Conservation (phyloP, 352 stramenopile species). For the Globisporangium alternatum region DNA sequence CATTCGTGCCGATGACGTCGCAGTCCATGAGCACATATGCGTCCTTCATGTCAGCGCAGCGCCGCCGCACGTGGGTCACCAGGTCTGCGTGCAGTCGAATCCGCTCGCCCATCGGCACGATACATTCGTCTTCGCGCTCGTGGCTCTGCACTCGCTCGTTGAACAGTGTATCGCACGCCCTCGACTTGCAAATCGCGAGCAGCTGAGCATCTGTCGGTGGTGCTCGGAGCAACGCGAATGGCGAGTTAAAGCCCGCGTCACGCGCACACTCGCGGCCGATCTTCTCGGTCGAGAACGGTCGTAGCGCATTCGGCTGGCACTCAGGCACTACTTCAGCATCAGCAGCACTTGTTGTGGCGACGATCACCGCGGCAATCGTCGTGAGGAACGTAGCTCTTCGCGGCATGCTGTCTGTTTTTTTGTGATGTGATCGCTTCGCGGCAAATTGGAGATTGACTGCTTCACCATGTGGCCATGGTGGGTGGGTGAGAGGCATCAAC, state of each 20-base stretch:
- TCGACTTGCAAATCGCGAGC: conserved; percentile 16
- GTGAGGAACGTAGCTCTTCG: conserved; percentile 1
- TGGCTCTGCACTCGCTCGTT: not conserved
- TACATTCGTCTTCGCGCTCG: conserved; percentile 5
- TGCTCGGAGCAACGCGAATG: conserved; percentile 8
- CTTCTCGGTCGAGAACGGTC: not conserved
- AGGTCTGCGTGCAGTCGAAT: conserved; percentile 16
- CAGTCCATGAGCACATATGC: conserved; percentile 18
- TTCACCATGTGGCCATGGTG: not conserved
- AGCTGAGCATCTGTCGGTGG: conserved; percentile 3
- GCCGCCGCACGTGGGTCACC: conserved; percentile 4
- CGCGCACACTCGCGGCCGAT: conserved; percentile 7
- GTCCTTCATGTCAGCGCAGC: conserved; percentile 11
- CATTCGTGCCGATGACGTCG: not conserved
- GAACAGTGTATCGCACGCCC: conserved; percentile 7
- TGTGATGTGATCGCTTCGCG: not conserved
- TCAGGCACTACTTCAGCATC: not conserved
- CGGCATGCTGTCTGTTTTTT: not conserved
- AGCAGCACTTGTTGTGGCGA: not conserved
- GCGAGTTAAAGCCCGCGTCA: conserved; percentile 6
- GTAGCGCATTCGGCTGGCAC: conserved; percentile 3
- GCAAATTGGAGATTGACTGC: not conserved
- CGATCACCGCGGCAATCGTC: not conserved
- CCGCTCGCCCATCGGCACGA: not conserved
- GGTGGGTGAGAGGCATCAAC: not conserved